A percentile compares a stretch with the other conserved stretches of the same genome.
Evolutionary conservation across 2,329 filamentous ascomycete genomes (phyloP).

Genomic region (Pleurostoma richardsiae): DNA sequence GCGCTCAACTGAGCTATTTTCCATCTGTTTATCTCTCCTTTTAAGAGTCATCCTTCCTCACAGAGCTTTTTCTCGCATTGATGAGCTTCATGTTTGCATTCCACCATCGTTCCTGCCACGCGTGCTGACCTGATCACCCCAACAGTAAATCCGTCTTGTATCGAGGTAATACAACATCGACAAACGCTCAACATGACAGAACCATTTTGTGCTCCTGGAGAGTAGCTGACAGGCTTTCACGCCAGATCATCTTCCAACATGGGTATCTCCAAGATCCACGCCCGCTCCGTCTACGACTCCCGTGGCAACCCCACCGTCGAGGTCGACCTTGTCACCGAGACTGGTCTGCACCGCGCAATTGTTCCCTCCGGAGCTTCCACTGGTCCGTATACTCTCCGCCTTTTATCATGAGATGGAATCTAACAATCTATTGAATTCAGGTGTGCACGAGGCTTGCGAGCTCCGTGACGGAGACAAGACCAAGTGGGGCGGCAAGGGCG

Average conservation of each 20-base stretch:
- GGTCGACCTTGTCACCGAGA: conserved; percentile 95
- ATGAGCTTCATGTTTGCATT: no score
- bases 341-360: conserved; percentile 93
- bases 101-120: no score
- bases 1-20: not conserved
- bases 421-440: conserved; percentile 34
- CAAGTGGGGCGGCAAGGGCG: conserved; percentile 85
- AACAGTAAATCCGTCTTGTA: no score
- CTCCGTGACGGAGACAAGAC: conserved; percentile 85
- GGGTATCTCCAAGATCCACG: conserved; percentile 86
- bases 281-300: conserved; percentile 96
- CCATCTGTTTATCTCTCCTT: no score
- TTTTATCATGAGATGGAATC: conserved; percentile 4
- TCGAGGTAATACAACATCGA: no score
- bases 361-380: conserved; percentile 96
- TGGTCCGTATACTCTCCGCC: conserved; percentile 49
- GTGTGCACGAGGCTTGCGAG: conserved; percentile 86
- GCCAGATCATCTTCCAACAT: conserved; percentile 49
- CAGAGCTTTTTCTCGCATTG: no score
- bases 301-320: conserved; percentile 98
- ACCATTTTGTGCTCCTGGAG: no score
- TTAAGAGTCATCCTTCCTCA: no score
- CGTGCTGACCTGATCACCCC: no score
- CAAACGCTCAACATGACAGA: no score
- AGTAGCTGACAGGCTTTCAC: no score